Evolutionary conservation across 2,329 filamentous ascomycete genomes (phyloP), one percentile per base, ranked within the genome.

Genomic region (Aspergillus japonicus): DNA sequence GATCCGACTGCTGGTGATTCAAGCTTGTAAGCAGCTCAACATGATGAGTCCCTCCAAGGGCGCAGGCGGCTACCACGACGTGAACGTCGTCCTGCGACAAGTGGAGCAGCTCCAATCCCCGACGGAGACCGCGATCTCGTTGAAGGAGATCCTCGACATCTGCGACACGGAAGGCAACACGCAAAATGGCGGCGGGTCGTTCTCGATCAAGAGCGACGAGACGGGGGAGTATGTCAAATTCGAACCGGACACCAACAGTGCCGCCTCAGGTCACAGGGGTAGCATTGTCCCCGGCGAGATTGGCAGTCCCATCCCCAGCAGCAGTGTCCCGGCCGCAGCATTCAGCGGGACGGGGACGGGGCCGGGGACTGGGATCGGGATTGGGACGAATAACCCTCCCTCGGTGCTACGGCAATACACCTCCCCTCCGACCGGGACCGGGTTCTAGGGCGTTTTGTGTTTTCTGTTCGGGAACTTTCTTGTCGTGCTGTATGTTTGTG

Each of bases 111-210:
- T 90, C 31, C 86, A 87, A 56, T 79, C 79, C 35, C 77, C 83
- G n/a, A 81, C 81, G 56, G 84, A 88, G 59, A 75, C 82, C 26
- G 72, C 79, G 68, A 86, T 80, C 74, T 81, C 64, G 74, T 86
- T 80, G 70, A 82, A 81, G 26, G 93, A 97, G 69, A 82, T 98
- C 67, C 82, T 94, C 44, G 87, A 90, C 59, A 89, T 96, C 60
- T 95, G 91, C 73, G 94, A 98, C 69, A 96, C 94, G 0, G 91
- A 96, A 73, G 95, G 95, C 59, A 96, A 89, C 68, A 73, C 80
- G 2, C 86, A 88, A 60, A 98, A 98, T 69, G 95, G 95, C 50
- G 94, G 94, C 49, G 95, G 95, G n/a, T 89, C 85, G 26, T 96
- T 99, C 70, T 87, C 90, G 35, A 82, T 90, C 63, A 84, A 83